These are phyloP conservation scores for Pharnaceum exiguum DNA, from an alignment of 148 eudicot genomes.

Conservation along the genomic window DNA sequence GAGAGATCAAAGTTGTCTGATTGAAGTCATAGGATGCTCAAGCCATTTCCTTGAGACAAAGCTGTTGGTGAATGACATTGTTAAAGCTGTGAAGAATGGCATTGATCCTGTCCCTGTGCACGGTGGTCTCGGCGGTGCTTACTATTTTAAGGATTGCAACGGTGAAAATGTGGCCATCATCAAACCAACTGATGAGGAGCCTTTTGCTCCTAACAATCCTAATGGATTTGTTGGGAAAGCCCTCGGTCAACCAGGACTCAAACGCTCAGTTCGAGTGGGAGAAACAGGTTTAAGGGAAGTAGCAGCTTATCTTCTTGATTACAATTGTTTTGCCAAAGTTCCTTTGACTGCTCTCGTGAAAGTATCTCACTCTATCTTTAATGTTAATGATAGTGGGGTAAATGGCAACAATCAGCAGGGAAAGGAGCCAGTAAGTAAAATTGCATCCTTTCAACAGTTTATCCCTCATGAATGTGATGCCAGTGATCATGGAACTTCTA, in stretches of 20 bases:
- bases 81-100: conserved; percentile 24
- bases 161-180: conserved; percentile 35
- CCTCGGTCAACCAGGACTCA: conserved; percentile 41
- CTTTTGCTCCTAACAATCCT: conserved; percentile 40
- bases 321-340: conserved; percentile 35
- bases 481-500: conserved; percentile 43
- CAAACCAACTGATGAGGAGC: conserved; percentile 45
- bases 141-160: conserved; percentile 22
- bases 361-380: conserved; percentile 32
- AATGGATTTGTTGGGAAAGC: conserved; percentile 35
- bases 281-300: conserved; percentile 40
- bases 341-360: conserved; percentile 37
- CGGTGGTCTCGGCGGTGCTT: conserved; percentile 39
- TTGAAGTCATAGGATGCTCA: conserved; percentile 34
- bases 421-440: conserved; percentile 27
- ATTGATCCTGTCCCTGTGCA: conserved; percentile 29
- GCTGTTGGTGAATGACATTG: conserved; percentile 24
- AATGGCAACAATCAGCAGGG: conserved; percentile 17
- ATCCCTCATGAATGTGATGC: conserved; percentile 41
- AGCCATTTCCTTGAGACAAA: conserved; percentile 13
- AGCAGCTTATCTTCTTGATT: conserved; percentile 43
- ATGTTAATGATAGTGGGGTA: conserved; percentile 30
- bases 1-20: conserved; percentile 21
- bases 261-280: conserved; percentile 33
- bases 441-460: conserved; percentile 33